These are phyloP conservation scores for Yamadazyma scolyti DNA, from an alignment of 805 yeast species.

Conservation along the genomic window DNA sequence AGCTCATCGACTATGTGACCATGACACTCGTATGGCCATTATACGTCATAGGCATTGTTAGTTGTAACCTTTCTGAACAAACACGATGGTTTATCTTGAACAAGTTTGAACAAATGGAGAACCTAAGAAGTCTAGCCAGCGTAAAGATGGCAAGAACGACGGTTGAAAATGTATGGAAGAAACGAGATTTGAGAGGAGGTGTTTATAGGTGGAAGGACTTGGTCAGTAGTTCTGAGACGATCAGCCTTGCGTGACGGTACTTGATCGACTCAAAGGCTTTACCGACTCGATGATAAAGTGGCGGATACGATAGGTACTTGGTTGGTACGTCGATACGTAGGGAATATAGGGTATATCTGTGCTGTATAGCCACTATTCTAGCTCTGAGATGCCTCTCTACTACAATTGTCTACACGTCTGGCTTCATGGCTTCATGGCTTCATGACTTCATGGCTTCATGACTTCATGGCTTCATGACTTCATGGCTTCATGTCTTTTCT, in stretches of 20 bases:
- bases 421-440: too few species aligned
- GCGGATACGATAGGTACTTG: too few species aligned
- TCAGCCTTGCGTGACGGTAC: slow-evolving; percentile 36
- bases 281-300: too few species aligned
- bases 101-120: slow-evolving; percentile 29
- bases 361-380: too few species aligned
- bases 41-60: slow-evolving; percentile 34
- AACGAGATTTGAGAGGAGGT: slow-evolving; percentile 26
- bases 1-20: slow-evolving; percentile 11
- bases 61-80: slow-evolving; percentile 23
- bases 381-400: too few species aligned
- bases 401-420: too few species aligned
- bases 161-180: slow-evolving; percentile 37
- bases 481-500: too few species aligned
- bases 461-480: too few species aligned
- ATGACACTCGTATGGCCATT: slow-evolving; percentile 41
- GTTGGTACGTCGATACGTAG: too few species aligned
- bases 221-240: slow-evolving; percentile 28
- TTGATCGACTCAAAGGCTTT: too few species aligned
- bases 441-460: too few species aligned
- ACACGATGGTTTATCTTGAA: slow-evolving; percentile 37
- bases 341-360: too few species aligned
- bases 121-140: slow-evolving; percentile 32
- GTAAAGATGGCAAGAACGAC: slow-evolving; percentile 33
- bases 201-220: slow-evolving; percentile 33